Evolutionary conservation across 148 eudicot genomes (phyloP).

Genomic region (Nepenthes gracilis): DNA sequence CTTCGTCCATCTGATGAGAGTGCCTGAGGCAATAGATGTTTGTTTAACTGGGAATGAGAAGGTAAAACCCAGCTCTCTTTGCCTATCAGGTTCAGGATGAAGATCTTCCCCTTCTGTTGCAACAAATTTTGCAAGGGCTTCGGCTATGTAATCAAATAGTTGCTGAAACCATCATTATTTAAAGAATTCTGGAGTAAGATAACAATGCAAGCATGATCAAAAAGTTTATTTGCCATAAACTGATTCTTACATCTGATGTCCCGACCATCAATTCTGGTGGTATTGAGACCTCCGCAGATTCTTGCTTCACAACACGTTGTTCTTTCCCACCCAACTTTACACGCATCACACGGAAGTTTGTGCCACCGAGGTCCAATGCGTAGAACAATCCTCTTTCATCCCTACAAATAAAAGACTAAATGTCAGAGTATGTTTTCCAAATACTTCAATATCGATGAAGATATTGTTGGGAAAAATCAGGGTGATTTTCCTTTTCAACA

Average conservation of each 20-base stretch:
- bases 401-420: constrained; percentile 24
- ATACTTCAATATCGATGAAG: neutral
- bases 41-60: constrained; percentile 96
- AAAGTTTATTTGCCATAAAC: neutral
- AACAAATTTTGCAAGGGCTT: constrained; percentile 83
- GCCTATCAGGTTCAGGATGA: constrained; percentile 59
- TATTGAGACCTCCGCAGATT: constrained; percentile 71
- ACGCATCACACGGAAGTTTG: constrained; percentile 90
- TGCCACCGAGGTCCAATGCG: constrained; percentile 98
- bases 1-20: constrained; percentile 89
- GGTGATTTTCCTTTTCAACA: neutral
- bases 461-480: neutral
- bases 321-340: constrained; percentile 80
- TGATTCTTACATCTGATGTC: constrained; percentile 59
- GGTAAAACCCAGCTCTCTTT: constrained; percentile 96
- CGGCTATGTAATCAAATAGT: constrained; percentile 82
- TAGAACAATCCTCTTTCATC: constrained; percentile 81
- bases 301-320: constrained; percentile 47
- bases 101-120: constrained; percentile 76
- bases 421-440: neutral
- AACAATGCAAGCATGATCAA: constrained; percentile 4
- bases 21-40: constrained; percentile 68
- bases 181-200: constrained; percentile 11
- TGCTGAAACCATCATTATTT: constrained; percentile 41
- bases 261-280: constrained; percentile 85